These are phyloP conservation scores for Hydnomerulius pinastri DNA, from an alignment of 768 basidiomycete species.

Conservation along the genomic window DNA sequence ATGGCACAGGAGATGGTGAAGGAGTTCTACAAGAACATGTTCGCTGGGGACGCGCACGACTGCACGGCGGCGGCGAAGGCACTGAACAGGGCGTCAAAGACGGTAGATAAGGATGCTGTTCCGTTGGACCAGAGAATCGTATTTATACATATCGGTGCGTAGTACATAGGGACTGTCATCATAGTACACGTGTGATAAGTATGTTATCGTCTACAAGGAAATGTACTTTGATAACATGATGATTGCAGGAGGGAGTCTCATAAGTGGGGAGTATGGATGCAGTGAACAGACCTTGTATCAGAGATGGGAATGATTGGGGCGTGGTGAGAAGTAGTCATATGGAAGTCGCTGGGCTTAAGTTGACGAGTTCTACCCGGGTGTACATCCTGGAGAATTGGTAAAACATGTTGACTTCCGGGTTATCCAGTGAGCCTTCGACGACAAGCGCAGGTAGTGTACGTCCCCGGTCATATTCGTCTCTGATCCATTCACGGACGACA, in stretches of 20 bases:
- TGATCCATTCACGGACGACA: slow-evolving; percentile 24
- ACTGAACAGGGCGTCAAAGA: slow-evolving; percentile 22
- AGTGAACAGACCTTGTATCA: too few species aligned
- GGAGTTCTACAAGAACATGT: slow-evolving; percentile 24
- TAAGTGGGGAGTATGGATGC: too few species aligned
- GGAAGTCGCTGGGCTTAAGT: not conserved
- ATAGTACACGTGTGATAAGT: too few species aligned
- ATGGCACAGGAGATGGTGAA: slow-evolving; percentile 22
- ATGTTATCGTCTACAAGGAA: too few species aligned
- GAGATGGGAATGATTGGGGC: too few species aligned
- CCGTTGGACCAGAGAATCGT: slow-evolving; percentile 29
- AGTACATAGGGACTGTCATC: too few species aligned
- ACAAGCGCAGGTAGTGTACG: slow-evolving; percentile 14
- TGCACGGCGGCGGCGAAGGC: slow-evolving; percentile 20
- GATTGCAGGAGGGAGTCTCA: too few species aligned
- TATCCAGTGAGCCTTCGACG: slow-evolving; percentile 18
- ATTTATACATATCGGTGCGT: slow-evolving; percentile 27
- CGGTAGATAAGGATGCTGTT: slow-evolving; percentile 18
- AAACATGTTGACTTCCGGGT: slow-evolving; percentile 10
- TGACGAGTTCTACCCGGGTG: not conserved
- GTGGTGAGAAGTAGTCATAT: not conserved
- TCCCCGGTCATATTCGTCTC: slow-evolving; percentile 10
- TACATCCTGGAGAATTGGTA: not conserved
- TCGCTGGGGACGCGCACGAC: slow-evolving; percentile 3
- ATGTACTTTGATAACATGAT: too few species aligned